These are phyloP conservation scores for Jackrogersella multiformis DNA, from an alignment of 495 filamentous ascomycete genomes.

Conservation along the genomic window DNA sequence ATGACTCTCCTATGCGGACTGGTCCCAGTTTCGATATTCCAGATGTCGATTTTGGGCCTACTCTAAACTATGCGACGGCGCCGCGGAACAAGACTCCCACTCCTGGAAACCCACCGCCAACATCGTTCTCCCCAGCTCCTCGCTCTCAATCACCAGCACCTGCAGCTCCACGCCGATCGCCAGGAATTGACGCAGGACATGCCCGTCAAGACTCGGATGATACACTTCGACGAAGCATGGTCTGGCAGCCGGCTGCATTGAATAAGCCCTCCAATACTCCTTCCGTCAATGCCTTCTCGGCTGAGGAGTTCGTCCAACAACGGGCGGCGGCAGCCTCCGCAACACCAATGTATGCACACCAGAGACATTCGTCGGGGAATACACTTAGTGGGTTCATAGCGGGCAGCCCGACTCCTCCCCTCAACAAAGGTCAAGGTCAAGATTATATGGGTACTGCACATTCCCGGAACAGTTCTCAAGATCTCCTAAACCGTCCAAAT, in stretches of 20 bases:
- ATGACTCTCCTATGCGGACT: constrained; percentile 35
- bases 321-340: constrained; percentile 66
- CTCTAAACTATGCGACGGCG: constrained; percentile 68
- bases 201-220: constrained; percentile 58
- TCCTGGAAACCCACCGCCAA: constrained; percentile 32
- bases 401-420: constrained; percentile 56
- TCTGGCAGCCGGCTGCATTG: constrained; percentile 78
- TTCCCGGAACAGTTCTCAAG: constrained; percentile 57
- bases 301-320: constrained; percentile 91
- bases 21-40: constrained; percentile 66
- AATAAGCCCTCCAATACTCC: constrained; percentile 51
- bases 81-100: constrained; percentile 38
- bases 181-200: constrained; percentile 48
- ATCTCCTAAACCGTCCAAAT: constrained; percentile 50
- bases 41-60: constrained; percentile 86
- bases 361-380: constrained; percentile 67
- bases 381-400: constrained; percentile 57
- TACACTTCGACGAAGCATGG: constrained; percentile 66
- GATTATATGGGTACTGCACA: constrained; percentile 47
- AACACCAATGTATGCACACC: constrained; percentile 62
- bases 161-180: constrained; percentile 53
- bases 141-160: constrained; percentile 52
- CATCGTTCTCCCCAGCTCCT: constrained; percentile 52
- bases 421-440: constrained; percentile 38
- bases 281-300: constrained; percentile 54